phyloP scores from a whole-genome alignment of 306 rosid species.

The Chamaecrista fasciculata region DNA sequence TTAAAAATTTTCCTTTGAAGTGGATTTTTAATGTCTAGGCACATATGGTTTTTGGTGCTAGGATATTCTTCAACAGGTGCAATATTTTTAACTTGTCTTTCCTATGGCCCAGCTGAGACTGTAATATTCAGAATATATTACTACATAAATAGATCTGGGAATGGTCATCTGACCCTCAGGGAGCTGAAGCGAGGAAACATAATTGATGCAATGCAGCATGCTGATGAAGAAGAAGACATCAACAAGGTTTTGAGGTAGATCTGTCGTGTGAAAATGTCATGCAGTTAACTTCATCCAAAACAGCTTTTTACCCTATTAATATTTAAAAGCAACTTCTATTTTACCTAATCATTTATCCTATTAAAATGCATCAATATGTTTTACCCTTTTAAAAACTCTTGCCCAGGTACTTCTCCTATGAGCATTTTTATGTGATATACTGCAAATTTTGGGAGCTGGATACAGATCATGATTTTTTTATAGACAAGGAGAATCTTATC shows the following conservation, averaged over 20 bases:
- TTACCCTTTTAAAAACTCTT: neutral
- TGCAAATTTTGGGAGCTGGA: slow-evolving; percentile 99
- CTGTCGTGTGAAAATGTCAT: slow-evolving; percentile 10
- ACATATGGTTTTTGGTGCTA: slow-evolving; percentile 16
- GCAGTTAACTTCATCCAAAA: slow-evolving; percentile 21
- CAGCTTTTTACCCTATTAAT: neutral
- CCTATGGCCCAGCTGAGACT: slow-evolving; percentile 92
- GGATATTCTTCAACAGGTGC: slow-evolving; percentile 12
- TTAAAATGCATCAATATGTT: slow-evolving; percentile 10
- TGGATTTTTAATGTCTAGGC: slow-evolving; percentile 1
- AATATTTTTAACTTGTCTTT: slow-evolving; percentile 34
- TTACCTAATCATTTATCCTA: neutral
- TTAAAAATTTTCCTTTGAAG: slow-evolving; percentile 12
- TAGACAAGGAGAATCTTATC: slow-evolving; percentile 95
- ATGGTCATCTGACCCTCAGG: slow-evolving; percentile 85
- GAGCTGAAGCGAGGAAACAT: slow-evolving; percentile 94
- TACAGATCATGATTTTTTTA: slow-evolving; percentile 93
- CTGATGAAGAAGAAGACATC: slow-evolving; percentile 98
- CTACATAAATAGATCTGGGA: slow-evolving; percentile 91
- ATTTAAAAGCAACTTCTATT: neutral
- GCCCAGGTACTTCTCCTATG: slow-evolving; percentile 91
- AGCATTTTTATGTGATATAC: slow-evolving; percentile 96
- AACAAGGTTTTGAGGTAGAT: slow-evolving; percentile 95
- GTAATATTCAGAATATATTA: slow-evolving; percentile 97
- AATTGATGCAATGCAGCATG: slow-evolving; percentile 99